A percentile compares a stretch with the other conserved stretches of the same genome.
These are phyloP conservation scores for Lipomyces oligophaga DNA, from an alignment of 805 yeast genomes.

Conservation along the genomic window DNA sequence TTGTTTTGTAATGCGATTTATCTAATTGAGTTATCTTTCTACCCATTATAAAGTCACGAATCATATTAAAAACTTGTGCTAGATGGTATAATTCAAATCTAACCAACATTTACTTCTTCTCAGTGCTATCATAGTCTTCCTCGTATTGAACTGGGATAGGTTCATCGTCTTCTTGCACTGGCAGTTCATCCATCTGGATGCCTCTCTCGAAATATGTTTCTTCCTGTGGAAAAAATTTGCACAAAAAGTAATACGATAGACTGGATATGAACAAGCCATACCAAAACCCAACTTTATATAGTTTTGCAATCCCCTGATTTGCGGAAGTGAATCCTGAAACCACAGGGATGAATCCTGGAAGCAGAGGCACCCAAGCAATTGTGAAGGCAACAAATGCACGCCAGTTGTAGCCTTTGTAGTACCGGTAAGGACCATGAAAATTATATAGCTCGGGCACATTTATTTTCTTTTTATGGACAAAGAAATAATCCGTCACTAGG, in stretches of 20 bases:
- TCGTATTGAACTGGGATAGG: too few species aligned
- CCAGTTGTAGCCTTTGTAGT: conserved; percentile 46
- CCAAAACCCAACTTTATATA: conserved; percentile 54
- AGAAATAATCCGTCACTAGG: conserved; percentile 41
- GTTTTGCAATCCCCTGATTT: conserved; percentile 65
- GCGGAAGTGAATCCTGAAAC: conserved; percentile 39
- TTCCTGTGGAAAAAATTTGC: conserved; percentile 50
- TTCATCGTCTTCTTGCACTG: too few species aligned
- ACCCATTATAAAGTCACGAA: too few species aligned
- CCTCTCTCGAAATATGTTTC: conserved; percentile 20
- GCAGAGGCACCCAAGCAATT: conserved; percentile 32
- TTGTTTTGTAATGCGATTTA: too few species aligned
- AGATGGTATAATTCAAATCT: too few species aligned
- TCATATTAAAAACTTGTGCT: too few species aligned
- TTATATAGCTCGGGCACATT: conserved; percentile 45
- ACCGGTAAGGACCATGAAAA: conserved; percentile 42
- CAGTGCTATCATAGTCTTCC: too few species aligned
- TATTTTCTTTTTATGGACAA: conserved; percentile 42
- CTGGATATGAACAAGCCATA: conserved; percentile 59
- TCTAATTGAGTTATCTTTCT: too few species aligned
- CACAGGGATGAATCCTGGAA: conserved; percentile 32
- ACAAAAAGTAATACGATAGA: conserved; percentile 48
- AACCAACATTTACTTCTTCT: too few species aligned
- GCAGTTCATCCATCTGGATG: too few species aligned
- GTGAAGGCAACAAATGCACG: conserved; percentile 43